phyloP scores from a whole-genome alignment of 768 basidiomycete genomes.

The Leccinum truebloodii region DNA sequence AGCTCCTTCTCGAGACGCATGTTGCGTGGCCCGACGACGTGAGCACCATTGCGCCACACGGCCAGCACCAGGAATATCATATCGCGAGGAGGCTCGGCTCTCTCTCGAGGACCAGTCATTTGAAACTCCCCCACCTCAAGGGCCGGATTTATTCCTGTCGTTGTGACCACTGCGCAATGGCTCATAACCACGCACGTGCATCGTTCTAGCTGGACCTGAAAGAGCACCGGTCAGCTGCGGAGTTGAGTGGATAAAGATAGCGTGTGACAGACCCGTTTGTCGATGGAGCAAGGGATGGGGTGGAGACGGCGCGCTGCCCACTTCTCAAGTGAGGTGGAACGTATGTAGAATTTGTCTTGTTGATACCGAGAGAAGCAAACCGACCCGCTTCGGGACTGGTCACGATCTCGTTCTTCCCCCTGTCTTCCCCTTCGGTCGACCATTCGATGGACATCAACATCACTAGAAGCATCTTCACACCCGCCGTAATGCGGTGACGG shows the following conservation, averaged over 20 bases:
- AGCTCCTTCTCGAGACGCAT: constrained; percentile 93
- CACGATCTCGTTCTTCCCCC: too few relatives aligned
- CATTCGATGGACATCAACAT: too few relatives aligned
- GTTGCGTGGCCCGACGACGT: constrained; percentile 83
- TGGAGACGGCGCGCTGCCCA: constrained; percentile 80
- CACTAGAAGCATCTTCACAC: too few relatives aligned
- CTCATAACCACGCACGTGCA: constrained; percentile 54
- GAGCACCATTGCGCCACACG: constrained; percentile 86
- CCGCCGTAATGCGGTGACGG: too few relatives aligned
- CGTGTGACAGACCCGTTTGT: constrained; percentile 52
- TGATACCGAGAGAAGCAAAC: constrained; percentile 69
- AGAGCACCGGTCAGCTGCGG: constrained; percentile 22
- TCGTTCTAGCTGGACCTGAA: constrained; percentile 73
- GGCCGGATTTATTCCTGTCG: constrained; percentile 35
- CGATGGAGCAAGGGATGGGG: constrained; percentile 35
- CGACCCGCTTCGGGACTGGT: too few relatives aligned
- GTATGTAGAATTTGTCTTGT: constrained; percentile 72
- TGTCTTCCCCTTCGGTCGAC: too few relatives aligned
- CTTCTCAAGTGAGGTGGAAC: constrained; percentile 88
- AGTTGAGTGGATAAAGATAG: constrained; percentile 13
- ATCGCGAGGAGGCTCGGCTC: constrained; percentile 47
- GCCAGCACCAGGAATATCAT: constrained; percentile 46
- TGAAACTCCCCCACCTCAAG: constrained; percentile 26
- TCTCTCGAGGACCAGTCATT: constrained; percentile 43
- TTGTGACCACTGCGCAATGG: constrained; percentile 43